phyloP scores from a whole-genome alignment of 352 stramenopile genomes.

The Globisporangium spinosum region DNA sequence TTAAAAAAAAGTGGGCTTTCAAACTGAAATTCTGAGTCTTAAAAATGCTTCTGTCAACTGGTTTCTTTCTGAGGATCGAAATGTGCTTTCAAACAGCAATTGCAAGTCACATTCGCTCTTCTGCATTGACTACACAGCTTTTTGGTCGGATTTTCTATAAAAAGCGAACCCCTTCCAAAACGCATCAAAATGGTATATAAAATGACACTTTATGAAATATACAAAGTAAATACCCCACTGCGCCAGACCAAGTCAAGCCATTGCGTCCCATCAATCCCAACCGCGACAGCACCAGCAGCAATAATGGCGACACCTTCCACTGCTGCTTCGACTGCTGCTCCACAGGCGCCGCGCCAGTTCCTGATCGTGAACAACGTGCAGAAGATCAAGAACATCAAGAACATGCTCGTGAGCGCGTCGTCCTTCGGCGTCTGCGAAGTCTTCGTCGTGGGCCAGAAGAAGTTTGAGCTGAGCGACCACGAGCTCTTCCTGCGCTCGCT shows the following conservation, averaged over 20 bases:
- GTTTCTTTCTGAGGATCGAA: not conserved
- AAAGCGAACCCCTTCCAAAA: no score
- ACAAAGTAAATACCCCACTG: no score
- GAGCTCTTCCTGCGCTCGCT: slow-evolving; percentile 40
- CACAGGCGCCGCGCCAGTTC: slow-evolving; percentile 34
- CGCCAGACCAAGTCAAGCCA: not conserved
- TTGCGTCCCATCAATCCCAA: not conserved
- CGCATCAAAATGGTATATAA: no score
- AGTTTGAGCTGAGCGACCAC: slow-evolving; percentile 64
- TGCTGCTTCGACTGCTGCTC: not conserved
- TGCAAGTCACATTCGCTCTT: not conserved
- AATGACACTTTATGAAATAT: no score
- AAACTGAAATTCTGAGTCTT: not conserved
- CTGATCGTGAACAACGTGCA: slow-evolving; percentile 93
- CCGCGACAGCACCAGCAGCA: not conserved
- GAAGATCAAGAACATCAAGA: slow-evolving; percentile 88
- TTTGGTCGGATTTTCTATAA: no score
- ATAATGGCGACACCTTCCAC: not conserved
- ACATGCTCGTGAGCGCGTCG: slow-evolving; percentile 79
- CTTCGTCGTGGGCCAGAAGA: slow-evolving; percentile 88
- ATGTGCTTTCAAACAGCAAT: not conserved
- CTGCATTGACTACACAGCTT: not conserved
- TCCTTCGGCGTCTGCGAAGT: slow-evolving; percentile 81
- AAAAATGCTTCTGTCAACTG: not conserved
- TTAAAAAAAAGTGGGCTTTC: no score